phyloP scores from a whole-genome alignment of 257 asterid species.

The Rhazya stricta region DNA sequence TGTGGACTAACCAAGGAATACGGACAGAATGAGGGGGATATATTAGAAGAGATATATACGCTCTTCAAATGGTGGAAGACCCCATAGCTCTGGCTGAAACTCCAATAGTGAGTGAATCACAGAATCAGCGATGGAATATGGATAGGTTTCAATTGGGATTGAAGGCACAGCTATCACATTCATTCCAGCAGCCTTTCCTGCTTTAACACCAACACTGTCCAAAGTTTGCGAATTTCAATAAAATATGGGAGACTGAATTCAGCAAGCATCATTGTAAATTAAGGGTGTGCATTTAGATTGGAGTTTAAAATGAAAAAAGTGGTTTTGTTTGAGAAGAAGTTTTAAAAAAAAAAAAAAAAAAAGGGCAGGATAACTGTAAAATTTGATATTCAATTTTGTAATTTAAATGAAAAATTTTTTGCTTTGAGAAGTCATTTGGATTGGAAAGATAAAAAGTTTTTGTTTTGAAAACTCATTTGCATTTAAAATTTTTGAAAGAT shows the following conservation, averaged over 20 bases:
- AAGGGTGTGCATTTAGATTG: no score
- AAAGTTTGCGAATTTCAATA: conserved; percentile 8
- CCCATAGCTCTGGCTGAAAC: conserved; percentile 75
- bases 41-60: conserved; percentile 36
- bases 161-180: conserved; percentile 87
- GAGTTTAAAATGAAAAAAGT: no score
- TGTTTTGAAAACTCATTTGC: no score
- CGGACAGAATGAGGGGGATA: not conserved
- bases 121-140: conserved; percentile 59
- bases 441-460: no score
- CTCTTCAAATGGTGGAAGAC: conserved; percentile 76
- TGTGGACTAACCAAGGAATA: conserved; percentile 10
- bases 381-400: no score
- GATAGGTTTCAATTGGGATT: conserved; percentile 45
- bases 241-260: not conserved
- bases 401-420: no score
- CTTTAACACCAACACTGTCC: conserved; percentile 81
- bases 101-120: conserved; percentile 67
- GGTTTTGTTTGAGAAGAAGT: no score
- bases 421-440: no score
- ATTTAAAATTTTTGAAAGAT: no score
- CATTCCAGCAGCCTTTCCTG: conserved; percentile 91
- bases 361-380: no score
- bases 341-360: no score
- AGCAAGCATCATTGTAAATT: not conserved